Conservation (phyloP, 2,329 filamentous ascomycete genomes). For the Metarhizium brunneum region DNA sequence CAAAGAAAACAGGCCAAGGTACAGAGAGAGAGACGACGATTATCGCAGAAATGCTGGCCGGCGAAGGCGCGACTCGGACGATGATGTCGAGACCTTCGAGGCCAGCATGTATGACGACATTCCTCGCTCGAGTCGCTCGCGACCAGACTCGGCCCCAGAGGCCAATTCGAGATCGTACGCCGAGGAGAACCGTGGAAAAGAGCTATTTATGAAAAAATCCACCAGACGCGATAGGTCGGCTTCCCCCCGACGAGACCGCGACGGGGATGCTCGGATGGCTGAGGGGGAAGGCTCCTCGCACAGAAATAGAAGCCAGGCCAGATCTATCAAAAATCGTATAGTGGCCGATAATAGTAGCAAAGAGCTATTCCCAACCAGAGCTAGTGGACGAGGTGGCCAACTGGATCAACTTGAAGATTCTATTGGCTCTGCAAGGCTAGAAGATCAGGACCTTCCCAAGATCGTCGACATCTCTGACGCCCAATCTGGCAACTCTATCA, state of each 20-base stretch:
- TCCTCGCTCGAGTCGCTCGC: slow-evolving; percentile 21
- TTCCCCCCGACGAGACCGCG: slow-evolving; percentile 36
- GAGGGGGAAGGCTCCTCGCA: slow-evolving; percentile 19
- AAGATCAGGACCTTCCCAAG: slow-evolving; percentile 35
- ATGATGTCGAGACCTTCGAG: slow-evolving; percentile 52
- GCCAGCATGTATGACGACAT: slow-evolving; percentile 78
- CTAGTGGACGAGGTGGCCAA: slow-evolving; percentile 17
- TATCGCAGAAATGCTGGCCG: slow-evolving; percentile 20
- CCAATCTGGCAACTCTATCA: slow-evolving; percentile 36
- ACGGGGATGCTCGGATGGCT: slow-evolving; percentile 31
- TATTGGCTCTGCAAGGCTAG: slow-evolving; percentile 27
- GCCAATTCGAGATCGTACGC: slow-evolving; percentile 21
- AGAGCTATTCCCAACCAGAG: slow-evolving; percentile 30
- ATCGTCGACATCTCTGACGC: slow-evolving; percentile 47
- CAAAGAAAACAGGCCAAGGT: slow-evolving; percentile 48
- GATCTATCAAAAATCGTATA: slow-evolving; percentile 24
- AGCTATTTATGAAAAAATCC: slow-evolving; percentile 48
- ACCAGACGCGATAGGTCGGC: slow-evolving; percentile 38
- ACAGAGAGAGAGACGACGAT: slow-evolving; percentile 46
- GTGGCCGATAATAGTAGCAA: slow-evolving; percentile 21
- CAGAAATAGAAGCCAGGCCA: slow-evolving; percentile 26
- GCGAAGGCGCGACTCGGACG: slow-evolving; percentile 31
- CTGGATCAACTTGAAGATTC: slow-evolving; percentile 29
- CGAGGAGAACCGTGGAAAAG: slow-evolving; percentile 41
- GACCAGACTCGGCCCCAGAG: slow-evolving; percentile 15